A percentile compares a stretch with the other conserved stretches of the same genome.
Conservation (phyloP, 2,329 filamentous ascomycete genomes). For the Amesomyces nigricolor region DNA sequence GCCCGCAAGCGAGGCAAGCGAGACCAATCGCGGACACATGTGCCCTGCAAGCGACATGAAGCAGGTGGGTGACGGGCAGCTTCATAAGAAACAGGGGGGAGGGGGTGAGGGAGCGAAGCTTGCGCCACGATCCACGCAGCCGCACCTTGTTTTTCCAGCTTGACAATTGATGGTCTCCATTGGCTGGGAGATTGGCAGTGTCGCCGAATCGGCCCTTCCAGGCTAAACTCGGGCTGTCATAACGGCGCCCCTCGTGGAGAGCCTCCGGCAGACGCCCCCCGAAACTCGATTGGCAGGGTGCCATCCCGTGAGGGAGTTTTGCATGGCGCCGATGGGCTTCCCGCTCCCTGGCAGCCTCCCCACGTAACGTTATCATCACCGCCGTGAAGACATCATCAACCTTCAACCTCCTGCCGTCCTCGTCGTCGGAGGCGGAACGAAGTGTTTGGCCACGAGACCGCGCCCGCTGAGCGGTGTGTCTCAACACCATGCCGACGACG, state of each 20-base stretch:
- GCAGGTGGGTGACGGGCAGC: conserved; percentile 8
- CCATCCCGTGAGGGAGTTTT: conserved; percentile 27
- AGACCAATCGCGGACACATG: conserved; percentile 9
- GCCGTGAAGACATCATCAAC: not conserved
- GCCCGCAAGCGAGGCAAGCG: conserved; percentile 8
- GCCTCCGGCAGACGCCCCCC: conserved; percentile 24
- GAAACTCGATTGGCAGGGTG: conserved; percentile 27
- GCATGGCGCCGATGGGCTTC: conserved; percentile 23
- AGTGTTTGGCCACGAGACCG: too few species aligned
- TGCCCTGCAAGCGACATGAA: conserved; percentile 1
- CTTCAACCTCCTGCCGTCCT: not conserved
- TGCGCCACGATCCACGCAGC: conserved; percentile 29
- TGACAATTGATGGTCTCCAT: conserved; percentile 29
- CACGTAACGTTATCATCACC: conserved; percentile 15
- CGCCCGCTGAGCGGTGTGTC: too few species aligned
- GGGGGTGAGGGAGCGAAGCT: not conserved
- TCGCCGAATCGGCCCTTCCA: conserved; percentile 37
- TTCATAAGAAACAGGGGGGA: not conserved
- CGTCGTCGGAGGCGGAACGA: not conserved
- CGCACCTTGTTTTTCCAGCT: conserved; percentile 31
- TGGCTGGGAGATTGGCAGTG: conserved; percentile 35
- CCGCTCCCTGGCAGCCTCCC: conserved; percentile 13
- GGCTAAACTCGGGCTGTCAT: conserved; percentile 36
- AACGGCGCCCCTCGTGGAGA: conserved; percentile 25
- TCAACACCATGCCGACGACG: not conserved